These are phyloP conservation scores for Candida boidinii DNA, from an alignment of 805 yeast genomes.

Conservation along the genomic window DNA sequence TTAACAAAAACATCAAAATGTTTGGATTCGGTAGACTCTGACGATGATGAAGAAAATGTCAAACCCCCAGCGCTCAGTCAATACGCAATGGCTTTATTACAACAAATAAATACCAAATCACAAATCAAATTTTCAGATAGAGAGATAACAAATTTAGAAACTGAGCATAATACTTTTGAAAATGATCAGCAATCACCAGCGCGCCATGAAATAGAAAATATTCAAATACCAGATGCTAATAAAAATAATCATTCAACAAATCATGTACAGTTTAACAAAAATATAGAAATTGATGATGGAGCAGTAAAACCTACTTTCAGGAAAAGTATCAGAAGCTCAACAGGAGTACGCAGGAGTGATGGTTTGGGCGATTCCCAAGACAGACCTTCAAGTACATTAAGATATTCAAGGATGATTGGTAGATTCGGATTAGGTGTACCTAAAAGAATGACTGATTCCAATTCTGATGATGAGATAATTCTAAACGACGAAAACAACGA, in stretches of 20 bases:
- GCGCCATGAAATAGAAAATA: no score
- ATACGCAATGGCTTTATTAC: constrained; percentile 40
- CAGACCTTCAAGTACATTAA: constrained; percentile 2
- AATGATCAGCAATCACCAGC: no score
- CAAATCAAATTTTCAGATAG: constrained; percentile 3
- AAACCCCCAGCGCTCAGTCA: constrained; percentile 48
- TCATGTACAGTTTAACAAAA: constrained; percentile 1
- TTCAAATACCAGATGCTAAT: neutral
- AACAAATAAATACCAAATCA: constrained; percentile 20
- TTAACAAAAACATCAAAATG: no score
- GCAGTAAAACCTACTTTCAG: constrained; percentile 9
- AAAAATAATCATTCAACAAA: neutral
- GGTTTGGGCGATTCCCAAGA: neutral
- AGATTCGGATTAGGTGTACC: constrained; percentile 39
- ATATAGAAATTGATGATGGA: constrained; percentile 6
- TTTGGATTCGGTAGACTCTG: no score
- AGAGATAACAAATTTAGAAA: neutral
- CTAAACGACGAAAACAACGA: constrained; percentile 5
- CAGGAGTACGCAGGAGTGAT: neutral
- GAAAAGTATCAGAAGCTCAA: constrained; percentile 5
- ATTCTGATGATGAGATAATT: constrained; percentile 11
- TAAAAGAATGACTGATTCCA: constrained; percentile 28
- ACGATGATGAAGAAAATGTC: constrained; percentile 33
- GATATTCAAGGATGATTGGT: constrained; percentile 27
- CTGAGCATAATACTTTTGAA: neutral